Evolutionary conservation across 2,329 filamentous ascomycete genomes (phyloP), one percentile per base, ranked within the genome.

Genomic region (Juglanconis juglandina): DNA sequence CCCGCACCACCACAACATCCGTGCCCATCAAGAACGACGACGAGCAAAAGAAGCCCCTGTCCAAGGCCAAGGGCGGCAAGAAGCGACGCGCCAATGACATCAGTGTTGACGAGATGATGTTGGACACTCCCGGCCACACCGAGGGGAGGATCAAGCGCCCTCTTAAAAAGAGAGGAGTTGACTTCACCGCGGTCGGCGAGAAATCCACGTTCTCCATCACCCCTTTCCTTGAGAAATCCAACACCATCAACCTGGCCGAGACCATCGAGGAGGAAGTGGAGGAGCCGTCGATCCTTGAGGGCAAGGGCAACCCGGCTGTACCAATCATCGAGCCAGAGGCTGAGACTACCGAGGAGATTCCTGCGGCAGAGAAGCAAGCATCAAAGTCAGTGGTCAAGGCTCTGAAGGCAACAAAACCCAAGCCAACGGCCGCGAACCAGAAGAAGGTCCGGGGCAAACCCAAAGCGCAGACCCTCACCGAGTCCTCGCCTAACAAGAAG

Each of bases 131-230:
- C 56, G 77, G 66, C 41, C 47, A 69, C 65, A 61, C 64, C 47
- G 71, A 78, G 53, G 63, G 76, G 61, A 70, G 74, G 55, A 66
- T 70, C 58, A 78, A 76, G 64, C 77, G 77, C 47, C 71, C 72
- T 39, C 67, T 75, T 62, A 89, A 87, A 73, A 87, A 86, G 70
- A 77, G 80, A 58, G 81, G 78, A 52, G 72, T 78, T 34, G 83
- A 86, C 24, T 82, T 84, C 42, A 81, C 84, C 1, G 76, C 86
- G 58, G 78, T 90, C 5, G 92, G 90, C 35, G 91, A 96, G 70
- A 97, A 96, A 73, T 97, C 93, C 0, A 87, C 84, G 3, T 97
- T 98, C 73, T 96, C 92, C 4, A 92, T 97, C 65, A 98, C 94
- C 0, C 94, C 94, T 0, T 97, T 96, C 78, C 80, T 98, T 63